A percentile compares a stretch with the other conserved stretches of the same genome.
Evolutionary conservation across 1,284 basidiomycete species (phyloP).

Genomic region (Apiotrichum domesticum): DNA sequence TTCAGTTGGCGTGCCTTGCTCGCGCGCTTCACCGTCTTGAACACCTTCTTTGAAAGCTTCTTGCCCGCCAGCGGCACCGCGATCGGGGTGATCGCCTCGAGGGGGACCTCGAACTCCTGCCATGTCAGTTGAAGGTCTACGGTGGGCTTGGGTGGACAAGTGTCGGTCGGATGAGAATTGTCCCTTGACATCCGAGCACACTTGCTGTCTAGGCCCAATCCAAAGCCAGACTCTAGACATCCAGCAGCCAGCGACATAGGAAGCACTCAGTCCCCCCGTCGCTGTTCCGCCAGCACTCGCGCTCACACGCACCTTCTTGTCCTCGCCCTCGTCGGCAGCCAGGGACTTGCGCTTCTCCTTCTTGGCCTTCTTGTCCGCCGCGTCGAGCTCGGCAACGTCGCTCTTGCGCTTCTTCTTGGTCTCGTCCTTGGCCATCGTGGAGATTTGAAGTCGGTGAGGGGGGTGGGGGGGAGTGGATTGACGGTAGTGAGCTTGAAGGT

Average conservation of each 20-base stretch:
- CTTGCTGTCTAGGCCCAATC: too few species aligned
- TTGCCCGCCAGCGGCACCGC: constrained; percentile 84
- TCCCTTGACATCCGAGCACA: too few species aligned
- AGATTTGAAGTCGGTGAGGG: background rate
- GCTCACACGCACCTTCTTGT: constrained; percentile 24
- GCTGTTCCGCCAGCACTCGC: background rate
- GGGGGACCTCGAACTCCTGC: constrained; percentile 55
- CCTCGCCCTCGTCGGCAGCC: constrained; percentile 33
- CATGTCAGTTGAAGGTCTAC: too few species aligned
- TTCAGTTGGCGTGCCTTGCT: constrained; percentile 89
- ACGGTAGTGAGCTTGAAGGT: too few species aligned
- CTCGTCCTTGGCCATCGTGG: constrained; percentile 46
- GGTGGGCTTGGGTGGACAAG: too few species aligned
- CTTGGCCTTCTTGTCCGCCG: constrained; percentile 46
- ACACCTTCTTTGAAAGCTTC: constrained; percentile 85
- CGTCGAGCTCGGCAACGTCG: constrained; percentile 36
- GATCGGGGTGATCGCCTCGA: constrained; percentile 80
- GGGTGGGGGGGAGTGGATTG: background rate
- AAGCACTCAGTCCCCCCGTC: too few species aligned
- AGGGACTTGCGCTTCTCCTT: constrained; percentile 49
- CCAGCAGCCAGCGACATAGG: too few species aligned
- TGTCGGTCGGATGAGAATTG: too few species aligned
- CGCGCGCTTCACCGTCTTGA: constrained; percentile 88
- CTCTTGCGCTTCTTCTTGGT: constrained; percentile 50
- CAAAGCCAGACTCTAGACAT: too few species aligned